Evolutionary conservation across 306 rosid genomes (phyloP).

Genomic region (Alnus glutinosa): DNA sequence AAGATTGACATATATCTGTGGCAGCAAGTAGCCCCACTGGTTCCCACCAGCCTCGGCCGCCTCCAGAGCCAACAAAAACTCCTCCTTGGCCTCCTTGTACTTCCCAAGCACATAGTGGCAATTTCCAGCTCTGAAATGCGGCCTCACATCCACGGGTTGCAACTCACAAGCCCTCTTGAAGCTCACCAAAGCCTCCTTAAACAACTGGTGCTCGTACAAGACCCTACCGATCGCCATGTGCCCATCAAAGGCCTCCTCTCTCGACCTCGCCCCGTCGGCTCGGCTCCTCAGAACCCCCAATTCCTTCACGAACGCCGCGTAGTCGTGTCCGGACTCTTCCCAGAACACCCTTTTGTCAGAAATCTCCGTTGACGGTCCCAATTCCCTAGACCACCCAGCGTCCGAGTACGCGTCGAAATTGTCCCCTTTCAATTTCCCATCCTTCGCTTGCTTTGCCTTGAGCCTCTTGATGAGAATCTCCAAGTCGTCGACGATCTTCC

Average conservation of each 20-base stretch:
- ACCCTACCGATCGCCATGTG: slow-evolving; percentile 98
- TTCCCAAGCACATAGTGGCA: slow-evolving; percentile 75
- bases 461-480: slow-evolving; percentile 79
- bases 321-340: slow-evolving; percentile 94
- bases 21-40: slow-evolving; percentile 96
- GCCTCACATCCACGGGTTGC: slow-evolving; percentile 95
- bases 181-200: slow-evolving; percentile 82
- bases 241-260: slow-evolving; percentile 97
- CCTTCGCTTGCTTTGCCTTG: slow-evolving; percentile 80
- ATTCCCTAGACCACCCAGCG: slow-evolving; percentile 96
- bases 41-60: slow-evolving; percentile 94
- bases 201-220: slow-evolving; percentile 84
- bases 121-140: slow-evolving; percentile 94
- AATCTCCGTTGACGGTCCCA: slow-evolving; percentile 83
- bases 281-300: slow-evolving; percentile 75
- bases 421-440: slow-evolving; percentile 78
- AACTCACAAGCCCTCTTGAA: slow-evolving; percentile 93
- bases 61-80: slow-evolving; percentile 84
- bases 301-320: slow-evolving; percentile 69
- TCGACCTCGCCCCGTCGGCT: slow-evolving; percentile 83
- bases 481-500: slow-evolving; percentile 97
- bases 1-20: slow-evolving; percentile 92
- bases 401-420: slow-evolving; percentile 84
- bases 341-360: slow-evolving; percentile 78
- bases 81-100: slow-evolving; percentile 83